Evolutionary conservation across 169 alveolate species (phyloP), one percentile per base, ranked within the genome.

Genomic region (Blepharisma undulans): DNA sequence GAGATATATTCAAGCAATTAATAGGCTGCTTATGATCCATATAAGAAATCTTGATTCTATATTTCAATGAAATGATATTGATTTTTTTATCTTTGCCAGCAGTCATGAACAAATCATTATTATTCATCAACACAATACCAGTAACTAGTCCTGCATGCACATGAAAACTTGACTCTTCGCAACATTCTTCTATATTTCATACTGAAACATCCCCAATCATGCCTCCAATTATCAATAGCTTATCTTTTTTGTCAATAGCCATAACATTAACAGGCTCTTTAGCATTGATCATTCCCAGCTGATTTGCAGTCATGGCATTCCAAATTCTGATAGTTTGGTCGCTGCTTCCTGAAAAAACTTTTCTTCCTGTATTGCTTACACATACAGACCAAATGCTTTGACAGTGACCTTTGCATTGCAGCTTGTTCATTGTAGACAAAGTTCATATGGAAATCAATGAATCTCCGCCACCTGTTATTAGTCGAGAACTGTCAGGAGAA

Each of bases 311-410:
- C 18, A 93, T 94, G 0, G 95, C 93, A 91, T 97, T 98, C 97
- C 98, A 97, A 2, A 96, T 79, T 32, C 91, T 93, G 2, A 97
- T 96, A 0, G 98, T 92, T 82, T 94, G 93, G 87, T 97, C 99
- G 91, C 96, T 98, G 29, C 97, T 95, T 60, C 98, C 98, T 30
- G 98, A 95, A 34, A 95, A 96, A 7, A 97, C 92, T 48, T 18
- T 48, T 48, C 14, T 48, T 5, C 66, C 66, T 0, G 7, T 18
- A 48, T 48, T 12, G 10, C 66, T 48, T 10, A 48, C 14, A 86
- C 97, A 90, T 74, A 97, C 96, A 98, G 98, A 97, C 76, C 89
- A 82, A 8, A 82, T 60, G 22, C 78, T 82, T 82, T 60, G 78
- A 4, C 29, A 7, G 18, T 82, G 89, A 6, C 77, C 89, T 82